phyloP scores from a whole-genome alignment of 306 rosid genomes.

The Canavalia ensiformis region DNA sequence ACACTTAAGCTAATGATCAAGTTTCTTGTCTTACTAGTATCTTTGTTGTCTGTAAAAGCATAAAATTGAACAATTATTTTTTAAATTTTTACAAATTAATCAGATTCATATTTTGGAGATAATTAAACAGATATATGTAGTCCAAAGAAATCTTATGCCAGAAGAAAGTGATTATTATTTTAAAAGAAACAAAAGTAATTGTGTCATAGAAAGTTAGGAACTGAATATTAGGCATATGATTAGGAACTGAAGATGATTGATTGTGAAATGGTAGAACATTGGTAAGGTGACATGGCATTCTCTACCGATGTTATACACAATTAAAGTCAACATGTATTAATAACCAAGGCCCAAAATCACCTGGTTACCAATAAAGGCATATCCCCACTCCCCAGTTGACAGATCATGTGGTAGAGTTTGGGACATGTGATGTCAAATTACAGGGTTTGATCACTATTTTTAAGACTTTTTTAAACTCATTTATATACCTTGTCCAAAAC shows the following conservation, averaged over 20 bases:
- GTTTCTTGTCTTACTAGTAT: background rate
- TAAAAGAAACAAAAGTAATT: background rate
- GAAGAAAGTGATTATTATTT: background rate
- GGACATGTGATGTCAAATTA: too few relatives aligned
- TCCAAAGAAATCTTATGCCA: background rate
- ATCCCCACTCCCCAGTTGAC: too few relatives aligned
- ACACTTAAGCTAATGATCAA: conserved; percentile 37
- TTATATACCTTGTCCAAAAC: too few relatives aligned
- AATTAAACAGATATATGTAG: background rate
- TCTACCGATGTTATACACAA: background rate
- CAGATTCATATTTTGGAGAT: background rate
- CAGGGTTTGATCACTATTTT: too few relatives aligned
- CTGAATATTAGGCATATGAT: background rate
- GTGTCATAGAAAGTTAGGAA: too few relatives aligned
- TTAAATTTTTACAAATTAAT: background rate
- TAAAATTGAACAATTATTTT: background rate
- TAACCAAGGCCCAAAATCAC: too few relatives aligned
- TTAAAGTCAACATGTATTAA: too few relatives aligned
- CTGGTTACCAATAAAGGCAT: too few relatives aligned
- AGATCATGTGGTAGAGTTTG: too few relatives aligned
- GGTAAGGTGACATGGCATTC: too few relatives aligned
- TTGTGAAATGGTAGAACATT: too few relatives aligned
- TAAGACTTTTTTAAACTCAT: too few relatives aligned
- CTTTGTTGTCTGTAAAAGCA: conserved; percentile 5
- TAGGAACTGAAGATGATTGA: background rate